These are phyloP conservation scores for Babesia gibsoni DNA, from an alignment of 169 alveolate species.

Conservation along the genomic window DNA sequence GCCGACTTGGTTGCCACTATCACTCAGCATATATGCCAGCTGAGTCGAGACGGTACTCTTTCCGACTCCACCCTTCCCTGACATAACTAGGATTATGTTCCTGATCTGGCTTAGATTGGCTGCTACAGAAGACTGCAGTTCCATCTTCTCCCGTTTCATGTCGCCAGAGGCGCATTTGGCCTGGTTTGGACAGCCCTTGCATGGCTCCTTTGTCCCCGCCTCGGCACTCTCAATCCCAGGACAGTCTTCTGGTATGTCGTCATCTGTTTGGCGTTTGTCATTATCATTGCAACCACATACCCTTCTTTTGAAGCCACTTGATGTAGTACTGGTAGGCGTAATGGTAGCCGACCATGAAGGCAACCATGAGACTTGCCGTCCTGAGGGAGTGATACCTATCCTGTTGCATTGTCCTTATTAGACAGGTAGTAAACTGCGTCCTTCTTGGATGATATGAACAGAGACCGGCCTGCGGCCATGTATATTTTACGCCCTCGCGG, in stretches of 20 bases:
- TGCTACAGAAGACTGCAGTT: slow-evolving; percentile 54
- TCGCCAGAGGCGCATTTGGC: slow-evolving; percentile 89
- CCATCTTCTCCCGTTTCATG: slow-evolving; percentile 67
- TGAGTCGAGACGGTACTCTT: slow-evolving; percentile 96
- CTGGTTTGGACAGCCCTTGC: slow-evolving; percentile 98
- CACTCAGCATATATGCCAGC: slow-evolving; percentile 80
- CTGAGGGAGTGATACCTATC: not conserved
- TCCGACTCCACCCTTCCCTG: slow-evolving; percentile 99
- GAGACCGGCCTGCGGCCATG: slow-evolving; percentile 9
- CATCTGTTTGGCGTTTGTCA: not conserved
- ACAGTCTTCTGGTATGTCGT: slow-evolving; percentile 69
- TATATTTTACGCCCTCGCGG: slow-evolving; percentile 13
- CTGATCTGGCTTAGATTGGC: slow-evolving; percentile 83
- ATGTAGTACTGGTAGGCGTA: not conserved
- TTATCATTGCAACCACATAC: not conserved
- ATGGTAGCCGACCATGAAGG: slow-evolving; percentile 18
- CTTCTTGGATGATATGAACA: slow-evolving; percentile 7
- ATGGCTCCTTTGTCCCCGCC: slow-evolving; percentile 78
- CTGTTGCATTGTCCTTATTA: not conserved
- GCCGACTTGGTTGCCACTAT: slow-evolving; percentile 85
- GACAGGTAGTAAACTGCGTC: not conserved
- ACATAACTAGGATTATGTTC: slow-evolving; percentile 85
- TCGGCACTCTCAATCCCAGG: slow-evolving; percentile 71
- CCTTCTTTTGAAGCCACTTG: not conserved
- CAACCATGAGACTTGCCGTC: slow-evolving; percentile 1